Evolutionary conservation across 495 filamentous ascomycete genomes (phyloP).

Genomic region (Neurospora terricola): DNA sequence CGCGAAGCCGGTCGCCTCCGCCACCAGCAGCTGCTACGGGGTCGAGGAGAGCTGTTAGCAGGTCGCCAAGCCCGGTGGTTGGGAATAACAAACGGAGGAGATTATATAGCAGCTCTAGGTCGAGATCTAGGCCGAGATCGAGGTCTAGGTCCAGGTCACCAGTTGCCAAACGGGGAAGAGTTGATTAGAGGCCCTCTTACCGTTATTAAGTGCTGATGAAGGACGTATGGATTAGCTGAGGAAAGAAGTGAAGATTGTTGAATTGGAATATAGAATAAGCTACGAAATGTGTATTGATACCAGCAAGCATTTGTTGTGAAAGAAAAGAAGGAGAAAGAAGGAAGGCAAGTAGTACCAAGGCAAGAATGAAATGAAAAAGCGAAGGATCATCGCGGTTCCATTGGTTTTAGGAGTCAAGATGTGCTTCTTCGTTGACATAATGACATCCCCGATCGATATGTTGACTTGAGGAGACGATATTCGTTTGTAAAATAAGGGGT

Average conservation of each 20-base stretch:
- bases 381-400: not conserved
- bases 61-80: constrained; percentile 7
- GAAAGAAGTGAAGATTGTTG: not conserved
- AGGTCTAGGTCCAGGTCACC: constrained; percentile 1
- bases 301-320: not conserved
- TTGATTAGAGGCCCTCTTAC: not conserved
- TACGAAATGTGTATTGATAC: not conserved
- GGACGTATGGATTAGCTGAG: too few relatives aligned
- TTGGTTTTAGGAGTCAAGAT: not conserved
- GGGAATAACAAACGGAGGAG: constrained; percentile 17
- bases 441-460: not conserved
- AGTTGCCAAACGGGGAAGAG: constrained; percentile 3
- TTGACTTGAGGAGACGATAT: not conserved
- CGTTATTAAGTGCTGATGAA: not conserved
- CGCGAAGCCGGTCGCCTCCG: constrained; percentile 10
- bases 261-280: not conserved
- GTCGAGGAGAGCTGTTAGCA: constrained; percentile 12
- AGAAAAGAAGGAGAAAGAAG: not conserved
- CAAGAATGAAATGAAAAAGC: not conserved
- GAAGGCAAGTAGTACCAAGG: not conserved
- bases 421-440: not conserved
- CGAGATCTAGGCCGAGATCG: constrained; percentile 13
- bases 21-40: not conserved
- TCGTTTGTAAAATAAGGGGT: not conserved
- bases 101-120: constrained; percentile 16